These are phyloP conservation scores for Ustilago cynodontis DNA, from an alignment of 1,284 basidiomycete genomes.

Conservation along the genomic window DNA sequence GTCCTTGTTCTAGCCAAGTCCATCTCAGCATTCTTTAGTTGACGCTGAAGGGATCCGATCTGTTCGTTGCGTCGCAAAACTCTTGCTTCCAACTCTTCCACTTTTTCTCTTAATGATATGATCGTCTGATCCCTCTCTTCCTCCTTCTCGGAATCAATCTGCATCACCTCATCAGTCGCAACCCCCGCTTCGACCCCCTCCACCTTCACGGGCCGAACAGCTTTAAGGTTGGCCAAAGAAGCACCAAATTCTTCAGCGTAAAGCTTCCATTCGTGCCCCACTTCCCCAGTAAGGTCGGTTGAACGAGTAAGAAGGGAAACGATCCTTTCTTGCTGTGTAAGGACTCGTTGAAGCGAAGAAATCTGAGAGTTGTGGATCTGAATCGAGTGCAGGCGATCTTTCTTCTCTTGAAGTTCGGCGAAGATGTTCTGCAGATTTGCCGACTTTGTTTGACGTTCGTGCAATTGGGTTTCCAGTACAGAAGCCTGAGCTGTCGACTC, in stretches of 20 bases:
- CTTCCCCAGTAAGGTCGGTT: background rate
- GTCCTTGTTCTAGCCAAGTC: slow-evolving; percentile 35
- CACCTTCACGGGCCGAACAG: background rate
- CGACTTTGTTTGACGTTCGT: background rate
- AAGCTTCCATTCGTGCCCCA: slow-evolving; percentile 5
- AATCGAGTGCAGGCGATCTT: slow-evolving; percentile 24
- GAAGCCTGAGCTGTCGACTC: background rate
- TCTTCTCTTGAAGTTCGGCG: slow-evolving; percentile 23
- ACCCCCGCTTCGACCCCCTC: background rate
- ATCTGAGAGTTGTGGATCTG: slow-evolving; percentile 21
- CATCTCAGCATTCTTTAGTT: slow-evolving; percentile 17
- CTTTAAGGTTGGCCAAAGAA: slow-evolving; percentile 7
- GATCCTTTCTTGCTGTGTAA: slow-evolving; percentile 22
- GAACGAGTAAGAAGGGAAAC: slow-evolving; percentile 20
- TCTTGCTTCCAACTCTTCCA: slow-evolving; percentile 33
- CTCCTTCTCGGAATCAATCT: background rate
- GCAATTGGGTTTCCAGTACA: background rate
- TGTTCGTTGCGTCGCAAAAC: slow-evolving; percentile 50
- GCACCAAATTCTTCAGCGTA: slow-evolving; percentile 10
- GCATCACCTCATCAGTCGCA: background rate
- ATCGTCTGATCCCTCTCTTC: background rate
- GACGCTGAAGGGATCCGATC: slow-evolving; percentile 45
- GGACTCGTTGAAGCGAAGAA: slow-evolving; percentile 8
- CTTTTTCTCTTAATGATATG: background rate
- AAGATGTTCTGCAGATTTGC: slow-evolving; percentile 14